Evolutionary conservation across 2,329 filamentous ascomycete species (phyloP), one percentile per base, ranked within the genome.

Genomic region (Pyrenophora tritici-repentis): DNA sequence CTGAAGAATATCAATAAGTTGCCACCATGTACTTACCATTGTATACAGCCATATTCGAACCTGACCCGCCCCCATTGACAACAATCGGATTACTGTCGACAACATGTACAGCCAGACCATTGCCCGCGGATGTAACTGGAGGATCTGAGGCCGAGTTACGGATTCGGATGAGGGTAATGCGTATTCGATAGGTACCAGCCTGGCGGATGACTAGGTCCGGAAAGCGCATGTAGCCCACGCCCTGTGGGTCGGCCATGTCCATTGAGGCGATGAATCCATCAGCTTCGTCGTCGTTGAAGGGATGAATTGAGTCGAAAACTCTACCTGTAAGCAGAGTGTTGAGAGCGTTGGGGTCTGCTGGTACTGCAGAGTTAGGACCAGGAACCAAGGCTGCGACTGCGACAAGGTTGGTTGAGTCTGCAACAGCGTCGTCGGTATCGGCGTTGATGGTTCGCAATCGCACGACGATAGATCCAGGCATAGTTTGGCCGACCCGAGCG

Each of bases 151-250:
- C 62, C 18, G 66, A 60, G 40, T 59, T 62, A 32, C 62, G 62
- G 18, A 72, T 68, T 34, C 67, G 66, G n/a, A 73, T 61, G 20
- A 74, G 58, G 3, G 71, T 73, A 52, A 74, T 67, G 41, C 71
- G 66, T 60, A 74, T 71, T 24, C 67, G 65, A 53, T 69, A 74
- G 13, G 65, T 72, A 35, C 71, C 72, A 33, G 67, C 61, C 52
- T 73, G 70, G 14, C 68, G 66, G 36, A 74, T 71, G 38, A 59
- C 48, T 31, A 74, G 71, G 14, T 69, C 67, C 22, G 71, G 66
- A 46, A 74, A 74, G 50, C 63, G 65, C 61, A 73, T 71, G 48
- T 73, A 73, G 20, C 72, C 72, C 7, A 74, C 67, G 10, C 70
- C 71, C 16, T 63, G 58, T 3, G 70, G 57, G 13, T 73, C 67